Percentiles rank a stretch among this genome's conserved stretches.
These are phyloP conservation scores for Elsinoe australis DNA, from an alignment of 2,329 filamentous ascomycete genomes.

Conservation along the genomic window DNA sequence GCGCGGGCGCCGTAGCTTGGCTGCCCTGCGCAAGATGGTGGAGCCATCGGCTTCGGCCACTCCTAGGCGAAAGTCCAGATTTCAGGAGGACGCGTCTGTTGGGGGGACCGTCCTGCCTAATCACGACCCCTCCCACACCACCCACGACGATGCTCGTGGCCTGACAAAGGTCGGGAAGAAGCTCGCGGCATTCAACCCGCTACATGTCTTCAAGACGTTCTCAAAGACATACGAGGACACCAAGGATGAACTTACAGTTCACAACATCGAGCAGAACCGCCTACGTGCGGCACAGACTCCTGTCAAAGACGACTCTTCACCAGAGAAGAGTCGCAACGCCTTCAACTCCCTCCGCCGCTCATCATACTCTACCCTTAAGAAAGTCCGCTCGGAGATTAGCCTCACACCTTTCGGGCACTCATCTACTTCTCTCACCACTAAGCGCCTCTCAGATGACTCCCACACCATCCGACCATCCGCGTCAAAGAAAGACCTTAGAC, in stretches of 20 bases:
- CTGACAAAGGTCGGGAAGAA: constrained; percentile 43
- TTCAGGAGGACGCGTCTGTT: constrained; percentile 14
- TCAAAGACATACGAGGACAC: constrained; percentile 39
- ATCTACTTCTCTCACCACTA: constrained; percentile 27
- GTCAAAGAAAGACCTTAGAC: constrained; percentile 50
- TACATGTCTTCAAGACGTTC: constrained; percentile 40
- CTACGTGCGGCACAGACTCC: constrained; percentile 23
- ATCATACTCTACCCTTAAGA: constrained; percentile 31
- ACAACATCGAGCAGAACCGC: constrained; percentile 32
- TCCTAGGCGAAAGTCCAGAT: constrained; percentile 15
- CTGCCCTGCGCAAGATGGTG: constrained; percentile 3
- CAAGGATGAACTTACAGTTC: constrained; percentile 35
- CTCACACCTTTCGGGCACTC: constrained; percentile 30
- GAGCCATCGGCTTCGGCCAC: constrained; percentile 9
- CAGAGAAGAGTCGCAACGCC: constrained; percentile 15
- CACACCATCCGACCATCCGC: constrained; percentile 33
- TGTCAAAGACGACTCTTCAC: constrained; percentile 3
- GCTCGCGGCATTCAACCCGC: constrained; percentile 48
- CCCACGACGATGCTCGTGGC: neutral
- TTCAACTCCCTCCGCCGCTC: constrained; percentile 25
- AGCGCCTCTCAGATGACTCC: constrained; percentile 9
- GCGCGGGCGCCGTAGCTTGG: constrained; percentile 8
- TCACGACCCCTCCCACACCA: neutral
- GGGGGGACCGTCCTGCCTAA: constrained; percentile 8
- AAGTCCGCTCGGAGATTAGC: constrained; percentile 29